Evolutionary conservation across 2,329 filamentous ascomycete species (phyloP).

Genomic region (Fusarium proliferatum): DNA sequence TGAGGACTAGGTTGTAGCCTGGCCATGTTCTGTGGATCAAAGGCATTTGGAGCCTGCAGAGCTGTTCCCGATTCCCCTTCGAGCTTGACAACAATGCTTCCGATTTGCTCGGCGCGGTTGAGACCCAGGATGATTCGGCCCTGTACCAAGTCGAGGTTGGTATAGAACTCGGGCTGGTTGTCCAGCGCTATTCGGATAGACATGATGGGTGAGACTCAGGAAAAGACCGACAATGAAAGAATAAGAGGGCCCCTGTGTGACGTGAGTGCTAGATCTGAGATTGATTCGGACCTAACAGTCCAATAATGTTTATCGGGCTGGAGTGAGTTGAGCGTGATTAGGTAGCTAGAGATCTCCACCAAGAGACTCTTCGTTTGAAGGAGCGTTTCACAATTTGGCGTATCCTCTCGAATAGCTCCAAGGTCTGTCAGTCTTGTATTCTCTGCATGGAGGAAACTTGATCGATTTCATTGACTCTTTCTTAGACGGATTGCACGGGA

Average conservation of each 20-base stretch:
- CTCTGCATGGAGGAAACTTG: conserved; percentile 2
- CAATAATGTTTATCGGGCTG: conserved; percentile 18
- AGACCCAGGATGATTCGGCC: conserved; percentile 69
- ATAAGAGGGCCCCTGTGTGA: conserved; percentile 10
- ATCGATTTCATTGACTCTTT: background rate
- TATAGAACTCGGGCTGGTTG: conserved; percentile 76
- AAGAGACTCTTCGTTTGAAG: background rate
- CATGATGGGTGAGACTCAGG: conserved; percentile 57
- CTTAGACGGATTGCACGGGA: conserved; percentile 16
- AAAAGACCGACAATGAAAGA: background rate
- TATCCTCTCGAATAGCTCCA: conserved; percentile 8
- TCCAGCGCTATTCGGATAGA: conserved; percentile 75
- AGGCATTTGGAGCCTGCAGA: conserved; percentile 62
- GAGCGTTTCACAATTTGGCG: background rate
- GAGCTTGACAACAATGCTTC: conserved; percentile 82
- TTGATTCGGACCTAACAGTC: conserved; percentile 11
- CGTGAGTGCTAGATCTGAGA: conserved; percentile 12
- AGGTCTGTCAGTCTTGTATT: conserved; percentile 22
- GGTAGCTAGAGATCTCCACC: background rate
- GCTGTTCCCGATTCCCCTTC: conserved; percentile 82
- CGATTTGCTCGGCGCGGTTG: conserved; percentile 75
- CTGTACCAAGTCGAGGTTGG: conserved; percentile 79
- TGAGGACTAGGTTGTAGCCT: conserved; percentile 43
- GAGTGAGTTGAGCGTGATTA: conserved; percentile 11
- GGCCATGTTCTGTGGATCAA: conserved; percentile 55